phyloP scores from a whole-genome alignment of 257 asterid species.

The Primulina eburnea region DNA sequence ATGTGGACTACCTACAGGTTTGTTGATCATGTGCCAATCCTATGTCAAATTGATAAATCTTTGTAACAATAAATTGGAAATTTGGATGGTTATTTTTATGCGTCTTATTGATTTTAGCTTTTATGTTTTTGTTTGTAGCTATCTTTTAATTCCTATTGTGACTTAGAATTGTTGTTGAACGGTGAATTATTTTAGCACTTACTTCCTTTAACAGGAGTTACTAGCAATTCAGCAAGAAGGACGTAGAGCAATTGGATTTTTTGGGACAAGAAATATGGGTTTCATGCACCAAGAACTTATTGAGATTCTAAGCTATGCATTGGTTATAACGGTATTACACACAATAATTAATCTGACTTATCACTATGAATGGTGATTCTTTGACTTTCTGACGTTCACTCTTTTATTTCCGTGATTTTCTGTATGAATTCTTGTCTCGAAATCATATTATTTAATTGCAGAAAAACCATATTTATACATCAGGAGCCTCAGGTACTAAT shows the following conservation, averaged over 20 bases:
- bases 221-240: conserved; percentile 99
- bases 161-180: background rate
- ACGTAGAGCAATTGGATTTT: conserved; percentile 86
- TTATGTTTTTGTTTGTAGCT: background rate
- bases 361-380: background rate
- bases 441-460: conserved; percentile 27
- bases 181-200: background rate
- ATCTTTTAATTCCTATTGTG: background rate
- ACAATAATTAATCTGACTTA: background rate
- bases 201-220: conserved; percentile 59
- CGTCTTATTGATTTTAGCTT: background rate
- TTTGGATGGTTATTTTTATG: background rate
- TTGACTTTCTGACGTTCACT: too few relatives aligned
- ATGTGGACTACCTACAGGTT: conserved; percentile 98
- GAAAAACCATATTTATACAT: conserved; percentile 93
- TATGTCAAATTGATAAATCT: too few relatives aligned
- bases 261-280: conserved; percentile 98
- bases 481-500: conserved; percentile 97
- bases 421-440: too few relatives aligned
- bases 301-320: conserved; percentile 96
- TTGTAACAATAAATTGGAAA: background rate
- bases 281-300: conserved; percentile 99
- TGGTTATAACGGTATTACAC: conserved; percentile 80
- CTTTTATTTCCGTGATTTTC: too few relatives aligned
- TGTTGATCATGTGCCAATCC: conserved; percentile 14